Percentiles rank a stretch among this genome's conserved stretches.
Conservation (phyloP, 805 yeast genomes). For the Gaillardinia entomophila region DNA sequence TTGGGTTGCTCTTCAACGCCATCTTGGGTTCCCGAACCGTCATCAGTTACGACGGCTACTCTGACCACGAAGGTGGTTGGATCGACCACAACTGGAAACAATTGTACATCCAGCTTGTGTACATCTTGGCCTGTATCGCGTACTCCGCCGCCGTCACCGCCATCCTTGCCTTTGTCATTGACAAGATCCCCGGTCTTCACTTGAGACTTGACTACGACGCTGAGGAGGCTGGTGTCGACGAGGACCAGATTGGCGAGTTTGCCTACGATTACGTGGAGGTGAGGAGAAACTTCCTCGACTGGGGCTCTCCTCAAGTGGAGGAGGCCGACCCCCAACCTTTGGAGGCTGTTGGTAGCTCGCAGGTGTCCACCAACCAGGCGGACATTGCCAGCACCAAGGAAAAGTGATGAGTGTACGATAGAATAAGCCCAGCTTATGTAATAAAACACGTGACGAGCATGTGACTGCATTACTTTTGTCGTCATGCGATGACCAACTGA, state of each 20-base stretch:
- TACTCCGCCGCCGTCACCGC: slow-evolving; percentile 75
- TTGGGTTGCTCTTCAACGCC: slow-evolving; percentile 86
- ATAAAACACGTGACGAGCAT: not conserved
- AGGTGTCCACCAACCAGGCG: slow-evolving; percentile 1
- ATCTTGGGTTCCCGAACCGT: slow-evolving; percentile 84
- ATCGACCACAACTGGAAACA: slow-evolving; percentile 85
- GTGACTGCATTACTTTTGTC: slow-evolving; percentile 4
- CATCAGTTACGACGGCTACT: slow-evolving; percentile 82
- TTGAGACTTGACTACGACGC: slow-evolving; percentile 79
- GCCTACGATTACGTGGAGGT: slow-evolving; percentile 99
- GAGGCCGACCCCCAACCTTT: not conserved
- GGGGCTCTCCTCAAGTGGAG: slow-evolving; percentile 26
- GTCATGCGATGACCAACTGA: slow-evolving; percentile 11
- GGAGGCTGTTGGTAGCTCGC: slow-evolving; percentile 4
- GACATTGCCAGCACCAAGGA: not conserved
- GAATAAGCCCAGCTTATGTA: not conserved
- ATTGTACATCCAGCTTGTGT: slow-evolving; percentile 84
- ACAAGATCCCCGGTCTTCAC: slow-evolving; percentile 76
- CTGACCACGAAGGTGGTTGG: slow-evolving; percentile 91
- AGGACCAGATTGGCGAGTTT: slow-evolving; percentile 95
- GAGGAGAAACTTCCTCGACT: slow-evolving; percentile 77
- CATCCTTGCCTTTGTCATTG: slow-evolving; percentile 63
- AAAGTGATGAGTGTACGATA: slow-evolving; percentile 3
- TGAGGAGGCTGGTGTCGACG: slow-evolving; percentile 88
- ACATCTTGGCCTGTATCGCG: slow-evolving; percentile 66